These are phyloP conservation scores for Sambucus nigra DNA, from an alignment of 129 eudicot species.

Conservation along the genomic window DNA sequence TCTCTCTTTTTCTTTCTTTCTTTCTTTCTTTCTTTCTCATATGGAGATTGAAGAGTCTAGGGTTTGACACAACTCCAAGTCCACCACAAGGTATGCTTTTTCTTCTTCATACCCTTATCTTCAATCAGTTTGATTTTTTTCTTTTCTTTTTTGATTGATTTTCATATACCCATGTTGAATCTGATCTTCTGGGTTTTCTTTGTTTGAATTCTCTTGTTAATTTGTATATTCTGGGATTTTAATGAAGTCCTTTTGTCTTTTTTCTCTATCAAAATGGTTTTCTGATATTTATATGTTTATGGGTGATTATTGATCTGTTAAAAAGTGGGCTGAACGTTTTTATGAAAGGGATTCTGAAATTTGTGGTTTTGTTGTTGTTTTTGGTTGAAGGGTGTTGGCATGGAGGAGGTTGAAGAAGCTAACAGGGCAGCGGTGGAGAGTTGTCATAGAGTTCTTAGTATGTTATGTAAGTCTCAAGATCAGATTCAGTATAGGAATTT, in stretches of 20 bases:
- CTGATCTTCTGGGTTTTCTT: background rate
- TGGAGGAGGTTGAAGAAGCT: constrained; percentile 91
- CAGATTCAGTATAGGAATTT: constrained; percentile 51
- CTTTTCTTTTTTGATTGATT: constrained; percentile 4
- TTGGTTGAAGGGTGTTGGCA: constrained; percentile 13
- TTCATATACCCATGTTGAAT: background rate
- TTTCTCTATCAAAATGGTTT: background rate
- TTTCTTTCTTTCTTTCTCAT: too few species aligned
- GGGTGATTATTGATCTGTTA: constrained; percentile 7
- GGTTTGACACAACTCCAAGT: constrained; percentile 30
- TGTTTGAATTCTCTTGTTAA: background rate
- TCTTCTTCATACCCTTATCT: background rate
- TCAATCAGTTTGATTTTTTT: background rate
- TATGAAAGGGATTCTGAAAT: constrained; percentile 7
- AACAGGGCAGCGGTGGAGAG: constrained; percentile 86
- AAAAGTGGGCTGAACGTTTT: constrained; percentile 1
- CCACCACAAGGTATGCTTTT: constrained; percentile 30
- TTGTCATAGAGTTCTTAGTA: constrained; percentile 65
- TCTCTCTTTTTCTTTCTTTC: too few species aligned
- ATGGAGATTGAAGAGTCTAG: constrained; percentile 47
- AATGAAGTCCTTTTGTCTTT: background rate
- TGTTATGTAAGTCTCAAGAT: constrained; percentile 66
- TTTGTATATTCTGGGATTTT: background rate
- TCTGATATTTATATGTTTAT: constrained; percentile 6
- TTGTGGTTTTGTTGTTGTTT: constrained; percentile 15